Percentiles rank a stretch among this genome's conserved stretches.
Conservation (phyloP, 352 stramenopile genomes). For the Phytophthora tentaculata region DNA sequence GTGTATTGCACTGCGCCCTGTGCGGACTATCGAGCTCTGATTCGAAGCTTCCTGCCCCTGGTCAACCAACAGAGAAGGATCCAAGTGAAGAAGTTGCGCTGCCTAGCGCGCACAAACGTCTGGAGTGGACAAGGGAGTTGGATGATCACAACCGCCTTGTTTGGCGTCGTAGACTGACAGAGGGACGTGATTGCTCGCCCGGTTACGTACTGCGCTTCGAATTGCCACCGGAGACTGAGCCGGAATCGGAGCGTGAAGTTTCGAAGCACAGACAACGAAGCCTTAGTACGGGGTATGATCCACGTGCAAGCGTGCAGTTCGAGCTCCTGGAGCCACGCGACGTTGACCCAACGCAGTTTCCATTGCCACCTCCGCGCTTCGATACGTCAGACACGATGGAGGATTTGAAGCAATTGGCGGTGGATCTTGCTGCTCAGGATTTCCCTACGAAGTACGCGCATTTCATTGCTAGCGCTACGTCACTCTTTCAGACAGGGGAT, state of each 20-base stretch:
- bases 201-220: conserved; percentile 47
- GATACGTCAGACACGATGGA: conserved; percentile 32
- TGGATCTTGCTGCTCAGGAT: conserved; percentile 34
- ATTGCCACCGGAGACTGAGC: conserved; percentile 31
- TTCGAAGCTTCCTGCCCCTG: neutral
- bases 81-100: conserved; percentile 5
- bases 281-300: conserved; percentile 38
- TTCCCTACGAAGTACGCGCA: conserved; percentile 61
- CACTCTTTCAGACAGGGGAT: conserved; percentile 23
- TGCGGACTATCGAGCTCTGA: conserved; percentile 34
- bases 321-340: conserved; percentile 38
- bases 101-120: conserved; percentile 36
- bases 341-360: conserved; percentile 33
- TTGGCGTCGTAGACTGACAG: conserved; percentile 43
- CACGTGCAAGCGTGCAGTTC: conserved; percentile 31
- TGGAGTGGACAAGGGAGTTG: conserved; percentile 57
- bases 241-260: conserved; percentile 24
- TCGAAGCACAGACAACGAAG: conserved; percentile 28
- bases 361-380: conserved; percentile 21
- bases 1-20: conserved; percentile 42
- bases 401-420: conserved; percentile 29
- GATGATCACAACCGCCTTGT: conserved; percentile 40
- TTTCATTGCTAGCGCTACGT: conserved; percentile 37
- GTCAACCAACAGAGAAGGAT: conserved; percentile 1
- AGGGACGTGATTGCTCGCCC: conserved; percentile 32